phyloP scores from a whole-genome alignment of 148 eudicot species.

The Spergularia marina region DNA sequence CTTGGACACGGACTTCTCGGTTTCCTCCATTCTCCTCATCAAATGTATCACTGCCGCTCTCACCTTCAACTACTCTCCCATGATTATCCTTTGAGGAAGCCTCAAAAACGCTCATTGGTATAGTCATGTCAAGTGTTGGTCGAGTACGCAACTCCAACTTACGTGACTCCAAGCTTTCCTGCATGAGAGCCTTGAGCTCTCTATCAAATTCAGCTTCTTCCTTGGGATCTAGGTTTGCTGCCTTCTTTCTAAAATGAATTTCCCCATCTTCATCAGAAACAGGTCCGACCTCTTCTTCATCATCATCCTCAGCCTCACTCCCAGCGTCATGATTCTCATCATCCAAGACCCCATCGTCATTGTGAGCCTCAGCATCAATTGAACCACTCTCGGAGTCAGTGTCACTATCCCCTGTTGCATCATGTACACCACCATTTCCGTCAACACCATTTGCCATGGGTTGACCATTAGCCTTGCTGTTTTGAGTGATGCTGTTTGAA shows the following conservation, averaged over 20 bases:
- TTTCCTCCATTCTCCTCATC: constrained; percentile 79
- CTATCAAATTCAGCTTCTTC: constrained; percentile 92
- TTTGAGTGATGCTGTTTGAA: constrained; percentile 45
- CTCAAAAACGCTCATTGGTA: constrained; percentile 88
- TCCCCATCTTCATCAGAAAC: constrained; percentile 88
- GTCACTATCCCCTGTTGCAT: constrained; percentile 57
- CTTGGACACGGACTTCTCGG: constrained; percentile 82
- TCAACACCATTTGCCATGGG: constrained; percentile 51
- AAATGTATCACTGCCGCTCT: constrained; percentile 76
- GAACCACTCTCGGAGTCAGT: constrained; percentile 77
- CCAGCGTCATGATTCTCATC: constrained; percentile 64
- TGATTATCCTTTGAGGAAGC: constrained; percentile 69
- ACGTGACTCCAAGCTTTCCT: constrained; percentile 95
- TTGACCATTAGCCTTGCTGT: constrained; percentile 48
- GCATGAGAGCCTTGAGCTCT: constrained; percentile 91
- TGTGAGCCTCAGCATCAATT: constrained; percentile 54
- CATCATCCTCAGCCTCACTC: constrained; percentile 72
- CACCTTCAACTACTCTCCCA: constrained; percentile 64
- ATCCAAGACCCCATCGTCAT: constrained; percentile 69
- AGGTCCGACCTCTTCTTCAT: constrained; percentile 56
- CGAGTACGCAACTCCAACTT: constrained; percentile 76
- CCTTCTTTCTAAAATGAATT: constrained; percentile 75
- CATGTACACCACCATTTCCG: constrained; percentile 70
- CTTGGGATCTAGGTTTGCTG: constrained; percentile 53
- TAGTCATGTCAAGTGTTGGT: constrained; percentile 84